These are phyloP conservation scores for Umbelopsis isabellina DNA, from an alignment of 192 early-diverging fungal genomes.

Conservation along the genomic window DNA sequence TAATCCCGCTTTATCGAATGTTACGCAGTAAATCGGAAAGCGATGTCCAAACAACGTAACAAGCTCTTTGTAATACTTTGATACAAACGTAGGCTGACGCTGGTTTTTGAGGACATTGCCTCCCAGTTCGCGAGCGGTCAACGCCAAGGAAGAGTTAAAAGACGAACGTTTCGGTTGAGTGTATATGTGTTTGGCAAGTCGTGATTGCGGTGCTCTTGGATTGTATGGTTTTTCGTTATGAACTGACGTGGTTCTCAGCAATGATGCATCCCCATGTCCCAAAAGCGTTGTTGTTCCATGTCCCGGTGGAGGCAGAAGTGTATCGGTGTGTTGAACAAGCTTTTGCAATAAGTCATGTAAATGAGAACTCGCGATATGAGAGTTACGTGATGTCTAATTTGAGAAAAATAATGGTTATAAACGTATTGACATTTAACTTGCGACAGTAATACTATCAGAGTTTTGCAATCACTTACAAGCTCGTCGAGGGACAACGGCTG, in stretches of 20 bases:
- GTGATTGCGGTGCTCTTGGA: slow-evolving; percentile 32
- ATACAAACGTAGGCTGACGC: slow-evolving; percentile 28
- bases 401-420: neutral
- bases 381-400: slow-evolving; percentile 3
- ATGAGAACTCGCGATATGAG: slow-evolving; percentile 37
- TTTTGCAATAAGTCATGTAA: slow-evolving; percentile 39
- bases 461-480: slow-evolving; percentile 51
- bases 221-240: slow-evolving; percentile 6
- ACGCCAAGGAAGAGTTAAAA: neutral
- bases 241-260: slow-evolving; percentile 17
- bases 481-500: slow-evolving; percentile 58
- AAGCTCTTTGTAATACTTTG: slow-evolving; percentile 45
- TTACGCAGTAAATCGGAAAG: slow-evolving; percentile 71
- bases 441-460: slow-evolving; percentile 33
- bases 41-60: slow-evolving; percentile 76
- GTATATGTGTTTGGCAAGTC: neutral
- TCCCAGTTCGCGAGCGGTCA: slow-evolving; percentile 39
- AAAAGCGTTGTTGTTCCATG: slow-evolving; percentile 27
- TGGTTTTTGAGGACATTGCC: slow-evolving; percentile 20
- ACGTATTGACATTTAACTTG: slow-evolving; percentile 1
- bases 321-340: slow-evolving; percentile 38
- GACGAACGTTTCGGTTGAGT: neutral
- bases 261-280: slow-evolving; percentile 37
- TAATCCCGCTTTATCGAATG: slow-evolving; percentile 75
- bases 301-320: slow-evolving; percentile 30